These are phyloP conservation scores for Cladorrhinum sp. DNA, from an alignment of 2,329 filamentous ascomycete genomes.

Conservation along the genomic window DNA sequence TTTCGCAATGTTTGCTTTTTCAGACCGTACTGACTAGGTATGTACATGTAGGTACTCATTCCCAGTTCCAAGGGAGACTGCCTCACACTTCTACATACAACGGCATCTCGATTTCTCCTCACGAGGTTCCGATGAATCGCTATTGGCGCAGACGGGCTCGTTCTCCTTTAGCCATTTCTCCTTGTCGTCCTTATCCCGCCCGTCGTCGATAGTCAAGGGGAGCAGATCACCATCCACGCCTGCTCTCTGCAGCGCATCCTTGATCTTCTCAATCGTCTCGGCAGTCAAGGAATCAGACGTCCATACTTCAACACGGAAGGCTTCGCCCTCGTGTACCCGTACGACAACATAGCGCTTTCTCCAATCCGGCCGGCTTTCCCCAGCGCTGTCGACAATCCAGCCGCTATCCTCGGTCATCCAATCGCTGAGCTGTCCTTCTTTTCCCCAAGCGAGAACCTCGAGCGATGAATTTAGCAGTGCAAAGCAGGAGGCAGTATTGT, in stretches of 20 bases:
- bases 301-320: not conserved
- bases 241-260: not conserved
- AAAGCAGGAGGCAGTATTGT: not conserved
- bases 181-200: not conserved
- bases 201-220: not conserved
- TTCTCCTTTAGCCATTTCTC: not conserved
- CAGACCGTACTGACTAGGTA: too few species aligned
- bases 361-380: not conserved
- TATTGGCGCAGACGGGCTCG: not conserved
- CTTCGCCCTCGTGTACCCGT: not conserved
- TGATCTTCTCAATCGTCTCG: not conserved
- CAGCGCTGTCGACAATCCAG: not conserved
- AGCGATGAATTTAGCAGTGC: not conserved
- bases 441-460: not conserved
- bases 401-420: not conserved
- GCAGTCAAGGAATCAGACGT: not conserved
- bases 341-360: not conserved
- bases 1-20: too few species aligned
- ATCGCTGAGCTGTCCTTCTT: not conserved
- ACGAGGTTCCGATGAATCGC: not conserved
- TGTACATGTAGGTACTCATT: too few species aligned
- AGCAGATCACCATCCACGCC: not conserved
- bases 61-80: too few species aligned
- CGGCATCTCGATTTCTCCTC: not conserved
- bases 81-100: not conserved